phyloP scores from a whole-genome alignment of 1,284 basidiomycete genomes.

The Polyporus tsugae region DNA sequence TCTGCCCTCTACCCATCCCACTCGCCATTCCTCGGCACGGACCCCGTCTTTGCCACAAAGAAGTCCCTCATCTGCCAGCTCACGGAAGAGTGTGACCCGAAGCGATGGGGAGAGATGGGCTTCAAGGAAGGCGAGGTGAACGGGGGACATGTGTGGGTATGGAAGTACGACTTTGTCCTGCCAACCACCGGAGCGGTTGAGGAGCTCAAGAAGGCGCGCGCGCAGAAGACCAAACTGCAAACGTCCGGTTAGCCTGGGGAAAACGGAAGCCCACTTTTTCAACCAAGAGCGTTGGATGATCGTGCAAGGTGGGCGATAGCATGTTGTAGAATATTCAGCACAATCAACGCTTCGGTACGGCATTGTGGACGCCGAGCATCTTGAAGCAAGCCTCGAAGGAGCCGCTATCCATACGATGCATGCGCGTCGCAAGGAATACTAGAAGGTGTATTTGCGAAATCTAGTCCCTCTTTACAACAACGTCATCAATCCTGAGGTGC shows the following conservation, averaged over 20 bases:
- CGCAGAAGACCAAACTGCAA: conserved; percentile 29
- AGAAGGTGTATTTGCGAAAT: conserved; percentile 13
- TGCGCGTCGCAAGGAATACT: background rate
- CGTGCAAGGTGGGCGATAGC: background rate
- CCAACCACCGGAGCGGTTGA: conserved; percentile 45
- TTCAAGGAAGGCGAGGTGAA: conserved; percentile 44
- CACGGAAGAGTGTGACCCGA: conserved; percentile 42
- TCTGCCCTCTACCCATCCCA: conserved; percentile 50
- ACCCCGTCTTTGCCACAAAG: conserved; percentile 53
- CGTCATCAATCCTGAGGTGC: conserved; percentile 50
- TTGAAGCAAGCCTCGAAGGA: background rate
- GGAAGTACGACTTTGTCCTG: conserved; percentile 48
- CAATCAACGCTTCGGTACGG: background rate
- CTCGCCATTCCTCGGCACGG: conserved; percentile 51
- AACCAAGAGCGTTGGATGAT: conserved; percentile 5
- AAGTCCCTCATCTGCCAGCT: conserved; percentile 48
- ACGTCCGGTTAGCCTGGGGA: background rate
- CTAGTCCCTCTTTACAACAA: conserved; percentile 55
- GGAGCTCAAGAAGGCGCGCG: conserved; percentile 36
- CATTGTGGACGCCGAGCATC: background rate
- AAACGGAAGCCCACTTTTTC: conserved; percentile 19
- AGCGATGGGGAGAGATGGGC: conserved; percentile 44
- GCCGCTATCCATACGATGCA: background rate
- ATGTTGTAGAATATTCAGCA: background rate
- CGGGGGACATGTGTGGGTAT: conserved; percentile 45